Conservation (phyloP, 2,329 filamentous ascomycete species). For the Simplicillium aogashimaense region DNA sequence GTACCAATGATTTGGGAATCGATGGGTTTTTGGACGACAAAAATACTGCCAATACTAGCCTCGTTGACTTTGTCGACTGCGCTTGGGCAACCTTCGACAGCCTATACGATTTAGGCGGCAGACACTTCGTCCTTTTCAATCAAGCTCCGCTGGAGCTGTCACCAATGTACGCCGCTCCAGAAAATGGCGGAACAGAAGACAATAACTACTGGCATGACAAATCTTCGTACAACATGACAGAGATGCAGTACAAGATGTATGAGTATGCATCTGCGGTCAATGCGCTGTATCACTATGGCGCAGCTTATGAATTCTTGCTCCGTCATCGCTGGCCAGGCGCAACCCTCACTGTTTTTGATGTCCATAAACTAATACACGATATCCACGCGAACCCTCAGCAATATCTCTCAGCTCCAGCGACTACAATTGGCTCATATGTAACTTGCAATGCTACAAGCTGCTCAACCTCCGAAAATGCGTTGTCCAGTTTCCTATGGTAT, state of each 20-base stretch:
- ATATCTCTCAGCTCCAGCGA: constrained; percentile 53
- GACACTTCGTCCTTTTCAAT: background rate
- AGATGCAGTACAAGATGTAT: constrained; percentile 30
- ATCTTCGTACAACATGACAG: constrained; percentile 32
- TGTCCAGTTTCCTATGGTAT: constrained; percentile 57
- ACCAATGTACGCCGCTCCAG: background rate
- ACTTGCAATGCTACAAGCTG: constrained; percentile 35
- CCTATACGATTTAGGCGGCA: background rate
- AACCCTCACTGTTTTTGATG: constrained; percentile 54
- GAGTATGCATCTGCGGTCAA: constrained; percentile 37
- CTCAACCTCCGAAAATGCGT: constrained; percentile 22
- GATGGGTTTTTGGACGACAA: background rate
- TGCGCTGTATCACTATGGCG: constrained; percentile 34
- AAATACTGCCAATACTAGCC: background rate
- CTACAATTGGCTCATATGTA: constrained; percentile 48
- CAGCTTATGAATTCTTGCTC: constrained; percentile 30
- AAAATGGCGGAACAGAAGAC: constrained; percentile 17
- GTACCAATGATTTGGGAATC: constrained; percentile 67
- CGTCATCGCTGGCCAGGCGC: constrained; percentile 41
- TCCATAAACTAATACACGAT: constrained; percentile 52
- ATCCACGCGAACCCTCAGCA: constrained; percentile 48
- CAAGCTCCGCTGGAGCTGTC: background rate
- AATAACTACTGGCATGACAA: constrained; percentile 35
- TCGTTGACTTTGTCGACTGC: background rate
- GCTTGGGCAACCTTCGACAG: background rate